Conservation (phyloP, 257 asterid species). For the Nicotiana knightiana region DNA sequence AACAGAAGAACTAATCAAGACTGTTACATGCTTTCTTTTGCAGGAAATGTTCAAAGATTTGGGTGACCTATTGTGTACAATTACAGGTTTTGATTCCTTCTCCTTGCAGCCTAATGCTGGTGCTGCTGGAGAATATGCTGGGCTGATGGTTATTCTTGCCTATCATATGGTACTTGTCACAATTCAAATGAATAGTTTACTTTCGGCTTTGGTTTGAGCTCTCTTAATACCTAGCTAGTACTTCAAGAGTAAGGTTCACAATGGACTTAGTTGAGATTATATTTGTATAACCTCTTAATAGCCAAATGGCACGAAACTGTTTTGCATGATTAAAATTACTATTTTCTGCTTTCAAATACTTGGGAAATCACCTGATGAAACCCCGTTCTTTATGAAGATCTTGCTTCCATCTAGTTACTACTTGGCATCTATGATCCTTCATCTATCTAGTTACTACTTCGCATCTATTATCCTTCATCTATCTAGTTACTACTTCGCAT, state of each 20-base stretch:
- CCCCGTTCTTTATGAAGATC: background rate
- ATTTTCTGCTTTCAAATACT: background rate
- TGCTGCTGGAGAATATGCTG: slow-evolving; percentile 98
- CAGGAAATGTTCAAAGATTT: slow-evolving; percentile 97
- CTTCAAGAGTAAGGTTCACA: background rate
- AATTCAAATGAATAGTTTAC: background rate
- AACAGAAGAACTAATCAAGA: background rate
- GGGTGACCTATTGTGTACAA: slow-evolving; percentile 83
- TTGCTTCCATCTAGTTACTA: background rate
- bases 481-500: background rate
- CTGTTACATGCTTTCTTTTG: slow-evolving; percentile 9
- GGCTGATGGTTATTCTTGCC: slow-evolving; percentile 96
- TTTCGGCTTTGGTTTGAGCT: background rate
- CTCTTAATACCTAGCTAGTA: background rate
- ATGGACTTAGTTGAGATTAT: background rate
- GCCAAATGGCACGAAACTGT: background rate
- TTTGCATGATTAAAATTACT: background rate
- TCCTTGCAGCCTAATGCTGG: slow-evolving; percentile 99
- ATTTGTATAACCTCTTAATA: background rate
- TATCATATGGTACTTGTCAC: slow-evolving; percentile 65
- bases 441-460: background rate
- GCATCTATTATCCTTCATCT: background rate
- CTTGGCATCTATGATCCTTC: background rate
- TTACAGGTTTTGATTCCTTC: slow-evolving; percentile 96
- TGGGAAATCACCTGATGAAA: background rate